Base-by-base conservation (phyloP, 495 filamentous ascomycete species). In the Neurospora hispaniola region DNA sequence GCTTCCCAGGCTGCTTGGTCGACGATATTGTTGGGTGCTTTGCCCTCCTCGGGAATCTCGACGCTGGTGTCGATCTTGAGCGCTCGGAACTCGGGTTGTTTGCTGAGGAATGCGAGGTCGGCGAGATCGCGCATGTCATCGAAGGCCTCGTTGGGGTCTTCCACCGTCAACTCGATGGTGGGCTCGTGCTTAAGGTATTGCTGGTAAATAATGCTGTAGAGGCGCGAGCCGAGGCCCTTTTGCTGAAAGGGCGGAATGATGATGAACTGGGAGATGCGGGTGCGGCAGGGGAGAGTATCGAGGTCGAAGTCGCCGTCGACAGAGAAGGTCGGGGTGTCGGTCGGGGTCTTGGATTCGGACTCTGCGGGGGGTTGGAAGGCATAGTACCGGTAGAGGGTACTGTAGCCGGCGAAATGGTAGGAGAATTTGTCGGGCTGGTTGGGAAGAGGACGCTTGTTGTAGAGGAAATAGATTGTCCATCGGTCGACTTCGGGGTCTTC, bases 81-180 rank as follows among this genome's bases (percentile, higher is more conserved):
- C 0, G 80, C 74, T 3, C 75, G 76, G 78, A 92, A 91, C 16
- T 84, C 84, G 3, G 87, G 82, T 4, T 86, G 73, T 39, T 73
- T 75, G 42, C 85, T 85, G 5, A 98, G 84, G 70, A 90, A 90
- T 31, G 87, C 84, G 48, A 94, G 86, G 79, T 99, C 96, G 73
- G 90, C 90, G 43, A 90, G 85, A 80, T 98, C 94, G 54, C 96
- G 90, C 62, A 99, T 85, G 72, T 94, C 90, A 79, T 97, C 94
- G 76, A 99, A 99, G 16, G 90, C 89, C 79, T 98, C 94, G 77
- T 94, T 98, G 0, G 96, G 96, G 76, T 98, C 94, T 81, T 99
- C 96, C 23, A 99, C 92, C 0, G 95, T 96, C 75, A 99, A 86
- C 80, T 99, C 96, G 69, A 87, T 83, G 39, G 92, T 89, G 27